Base-by-base conservation (phyloP, 2,329 filamentous ascomycete species). In the Paraconiothyrium brasiliense region DNA sequence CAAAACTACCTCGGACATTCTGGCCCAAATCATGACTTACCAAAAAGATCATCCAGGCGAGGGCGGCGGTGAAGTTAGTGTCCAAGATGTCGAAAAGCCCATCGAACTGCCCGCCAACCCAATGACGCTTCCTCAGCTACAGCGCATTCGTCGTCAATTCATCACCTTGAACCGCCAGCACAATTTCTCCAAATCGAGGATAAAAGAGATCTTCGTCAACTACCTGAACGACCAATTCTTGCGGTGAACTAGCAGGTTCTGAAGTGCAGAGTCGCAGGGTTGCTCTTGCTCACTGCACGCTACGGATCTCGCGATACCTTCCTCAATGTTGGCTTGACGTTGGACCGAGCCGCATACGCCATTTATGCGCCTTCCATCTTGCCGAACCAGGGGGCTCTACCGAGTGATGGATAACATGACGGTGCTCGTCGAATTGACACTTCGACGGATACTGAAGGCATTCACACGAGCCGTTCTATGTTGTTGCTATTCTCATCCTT, bases 121-220 rank as follows among this genome's bases (percentile, higher is more conserved):
- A 64, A 80, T 93, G 54, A 89, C 89, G 1, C 75, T 95, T 47
- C 89, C 92, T 9, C 90, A 93, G 75, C 80, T 96, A 67, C 92
- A 96, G 80, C 85, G 92, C 65, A 81, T 94, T 68, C 84, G 92
- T 62, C 85, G 92, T 70, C 91, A 93, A 52, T 96, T 92, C 79
- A 89, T 94, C 69, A 86, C 84, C 5, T 77, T 96, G 75, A 94
- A 94, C 69, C 83, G 92, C 81, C 71, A 91, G 84, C 73, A 93
- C 67, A 79, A 71, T 52, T 70, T 84, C 54, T 75, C 76, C n/a
- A 79, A 79, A 59, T 67, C 72, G 14, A 66, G 77, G 41, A 72
- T 79, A 50, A 74, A 72, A 62, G 76, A 78, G 50, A 70, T 78
- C 52, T 79, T 79, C 61, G 75, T 79, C 55, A 75, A 78, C 59